Percentiles rank a stretch among this genome's conserved stretches.
Evolutionary conservation across 345 rosid genomes (phyloP).

Genomic region (Gossypium turneri): DNA sequence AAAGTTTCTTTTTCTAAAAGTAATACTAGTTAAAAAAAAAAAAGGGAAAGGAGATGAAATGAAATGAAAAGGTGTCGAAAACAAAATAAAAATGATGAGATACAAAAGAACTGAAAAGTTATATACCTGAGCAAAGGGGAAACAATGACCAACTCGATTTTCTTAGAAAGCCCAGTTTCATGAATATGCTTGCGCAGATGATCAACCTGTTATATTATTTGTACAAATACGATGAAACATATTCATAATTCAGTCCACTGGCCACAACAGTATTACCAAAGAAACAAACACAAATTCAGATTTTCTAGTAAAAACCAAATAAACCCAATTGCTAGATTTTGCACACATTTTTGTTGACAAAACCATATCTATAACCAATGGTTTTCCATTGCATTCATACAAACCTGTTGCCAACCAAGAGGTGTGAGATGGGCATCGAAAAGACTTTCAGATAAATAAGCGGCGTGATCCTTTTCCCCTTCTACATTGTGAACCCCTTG

Average conservation of each 20-base stretch:
- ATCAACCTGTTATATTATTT: slow-evolving; percentile 41
- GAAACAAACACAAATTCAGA: background rate
- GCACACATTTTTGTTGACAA: background rate
- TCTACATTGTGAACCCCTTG: slow-evolving; percentile 86
- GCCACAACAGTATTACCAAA: too few relatives aligned
- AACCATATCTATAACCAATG: background rate
- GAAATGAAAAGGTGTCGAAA: too few relatives aligned
- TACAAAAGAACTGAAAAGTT: background rate
- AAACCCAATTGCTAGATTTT: background rate
- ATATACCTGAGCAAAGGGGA: slow-evolving; percentile 66
- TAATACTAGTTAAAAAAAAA: background rate
- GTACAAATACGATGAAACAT: slow-evolving; percentile 3
- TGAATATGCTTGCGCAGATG: slow-evolving; percentile 63
- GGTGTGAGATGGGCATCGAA: slow-evolving; percentile 80
- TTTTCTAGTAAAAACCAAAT: background rate
- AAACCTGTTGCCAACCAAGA: slow-evolving; percentile 85
- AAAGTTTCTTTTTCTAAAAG: background rate
- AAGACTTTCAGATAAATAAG: slow-evolving; percentile 50
- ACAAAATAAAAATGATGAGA: too few relatives aligned
- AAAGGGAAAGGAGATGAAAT: background rate
- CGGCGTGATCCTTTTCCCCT: slow-evolving; percentile 48
- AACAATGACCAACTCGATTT: slow-evolving; percentile 56
- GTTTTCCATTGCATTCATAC: background rate
- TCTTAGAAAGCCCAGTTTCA: slow-evolving; percentile 40
- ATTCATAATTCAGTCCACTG: background rate